phyloP scores from a whole-genome alignment of 371 early-diverging fungal species.

The Mortierella sp. region DNA sequence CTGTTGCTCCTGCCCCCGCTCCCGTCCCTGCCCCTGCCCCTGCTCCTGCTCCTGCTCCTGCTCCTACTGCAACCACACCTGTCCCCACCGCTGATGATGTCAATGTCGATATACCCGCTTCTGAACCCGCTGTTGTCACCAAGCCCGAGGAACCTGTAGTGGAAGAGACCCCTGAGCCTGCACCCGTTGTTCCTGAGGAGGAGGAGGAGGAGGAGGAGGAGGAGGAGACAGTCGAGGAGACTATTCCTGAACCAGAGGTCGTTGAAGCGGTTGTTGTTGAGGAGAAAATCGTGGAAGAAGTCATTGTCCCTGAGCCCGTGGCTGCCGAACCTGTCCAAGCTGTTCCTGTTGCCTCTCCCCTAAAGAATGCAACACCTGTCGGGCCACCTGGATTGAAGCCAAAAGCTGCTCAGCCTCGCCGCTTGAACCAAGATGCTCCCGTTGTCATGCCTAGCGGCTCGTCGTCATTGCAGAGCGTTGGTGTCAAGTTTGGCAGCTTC shows the following conservation, averaged over 20 bases:
- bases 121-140: conserved; percentile 39
- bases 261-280: conserved; percentile 25
- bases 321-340: conserved; percentile 22
- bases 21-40: conserved; percentile 13
- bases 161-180: conserved; percentile 18
- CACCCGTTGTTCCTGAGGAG: conserved; percentile 11
- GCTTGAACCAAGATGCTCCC: conserved; percentile 86
- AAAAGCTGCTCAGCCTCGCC: conserved; percentile 59
- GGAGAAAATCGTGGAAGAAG: conserved; percentile 22
- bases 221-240: conserved; percentile 28
- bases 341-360: conserved; percentile 7
- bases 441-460: conserved; percentile 87
- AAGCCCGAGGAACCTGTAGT: conserved; percentile 28
- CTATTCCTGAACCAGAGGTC: conserved; percentile 24
- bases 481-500: conserved; percentile 87
- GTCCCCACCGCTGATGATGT: conserved; percentile 14
- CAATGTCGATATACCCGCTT: conserved; percentile 36
- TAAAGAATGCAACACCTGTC: conserved; percentile 19
- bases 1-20: conserved; percentile 19
- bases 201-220: conserved; percentile 42
- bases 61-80: conserved; percentile 21
- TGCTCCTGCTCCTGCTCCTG: conserved; percentile 43
- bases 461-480: conserved; percentile 73
- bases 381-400: conserved; percentile 66
- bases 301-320: conserved; percentile 15